These are phyloP conservation scores for Penicillium lividum DNA, from an alignment of 495 filamentous ascomycete genomes.

Conservation along the genomic window DNA sequence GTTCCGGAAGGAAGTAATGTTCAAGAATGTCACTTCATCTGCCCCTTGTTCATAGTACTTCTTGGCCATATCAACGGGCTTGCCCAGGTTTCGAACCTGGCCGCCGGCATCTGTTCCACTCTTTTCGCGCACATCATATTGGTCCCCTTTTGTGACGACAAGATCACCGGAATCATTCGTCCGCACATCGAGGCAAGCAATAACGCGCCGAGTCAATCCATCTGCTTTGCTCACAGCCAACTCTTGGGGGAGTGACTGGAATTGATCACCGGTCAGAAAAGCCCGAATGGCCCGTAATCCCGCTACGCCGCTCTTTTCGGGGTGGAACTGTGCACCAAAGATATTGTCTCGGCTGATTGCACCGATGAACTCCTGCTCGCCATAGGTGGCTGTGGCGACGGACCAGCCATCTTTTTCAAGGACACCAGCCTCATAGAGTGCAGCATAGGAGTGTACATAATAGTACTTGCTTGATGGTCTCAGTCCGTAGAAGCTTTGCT, in stretches of 20 bases:
- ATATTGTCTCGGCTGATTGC: constrained; percentile 82
- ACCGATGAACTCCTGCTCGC: constrained; percentile 87
- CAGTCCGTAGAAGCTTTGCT: constrained; percentile 70
- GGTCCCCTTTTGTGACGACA: constrained; percentile 97
- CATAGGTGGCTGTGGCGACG: constrained; percentile 85
- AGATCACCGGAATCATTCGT: constrained; percentile 95
- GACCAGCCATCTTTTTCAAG: constrained; percentile 81
- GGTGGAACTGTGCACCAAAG: constrained; percentile 94
- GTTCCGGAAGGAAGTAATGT: constrained; percentile 96
- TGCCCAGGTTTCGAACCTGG: constrained; percentile 87
- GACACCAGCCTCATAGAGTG: constrained; percentile 67
- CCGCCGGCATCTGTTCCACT: constrained; percentile 56
- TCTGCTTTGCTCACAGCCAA: constrained; percentile 38
- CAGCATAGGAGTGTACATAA: constrained; percentile 94
- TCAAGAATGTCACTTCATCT: constrained; percentile 95
- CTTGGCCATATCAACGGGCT: constrained; percentile 91
- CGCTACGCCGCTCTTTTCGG: constrained; percentile 92
- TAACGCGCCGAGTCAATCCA: constrained; percentile 84
- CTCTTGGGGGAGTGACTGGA: constrained; percentile 41
- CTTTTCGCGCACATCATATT: constrained; percentile 99
- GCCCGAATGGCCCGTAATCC: constrained; percentile 81
- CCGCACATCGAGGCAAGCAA: constrained; percentile 94
- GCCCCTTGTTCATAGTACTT: constrained; percentile 96
- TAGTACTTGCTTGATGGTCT: constrained; percentile 88
- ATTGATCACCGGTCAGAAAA: constrained; percentile 69